Conservation (phyloP, 768 basidiomycete genomes). For the Serpula lacrymans region DNA sequence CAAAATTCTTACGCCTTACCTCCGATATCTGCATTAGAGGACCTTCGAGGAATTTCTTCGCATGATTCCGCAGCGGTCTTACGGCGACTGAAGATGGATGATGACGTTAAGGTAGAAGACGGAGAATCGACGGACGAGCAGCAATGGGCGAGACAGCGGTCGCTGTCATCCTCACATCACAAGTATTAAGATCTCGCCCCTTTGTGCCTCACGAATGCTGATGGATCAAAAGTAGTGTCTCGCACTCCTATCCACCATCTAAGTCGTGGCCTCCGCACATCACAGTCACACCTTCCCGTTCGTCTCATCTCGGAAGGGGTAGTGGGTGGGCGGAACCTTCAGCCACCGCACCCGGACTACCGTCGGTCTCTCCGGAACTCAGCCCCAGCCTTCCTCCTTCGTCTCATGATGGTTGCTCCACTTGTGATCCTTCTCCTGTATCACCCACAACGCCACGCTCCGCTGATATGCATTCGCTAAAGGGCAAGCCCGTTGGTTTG, state of each 20-base stretch:
- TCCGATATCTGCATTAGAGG: constrained; percentile 68
- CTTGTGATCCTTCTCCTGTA: constrained; percentile 49
- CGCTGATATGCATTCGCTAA: constrained; percentile 17
- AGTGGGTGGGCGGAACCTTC: neutral
- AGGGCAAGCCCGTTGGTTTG: constrained; percentile 12
- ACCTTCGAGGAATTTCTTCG: constrained; percentile 47
- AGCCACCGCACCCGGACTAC: constrained; percentile 5
- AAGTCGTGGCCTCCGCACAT: constrained; percentile 21
- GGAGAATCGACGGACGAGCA: constrained; percentile 23
- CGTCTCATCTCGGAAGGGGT: constrained; percentile 11
- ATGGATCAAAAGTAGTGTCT: constrained; percentile 11
- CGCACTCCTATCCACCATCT: constrained; percentile 15
- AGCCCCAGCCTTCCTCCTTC: constrained; percentile 30
- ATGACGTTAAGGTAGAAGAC: constrained; percentile 31
- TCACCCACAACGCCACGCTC: constrained; percentile 57
- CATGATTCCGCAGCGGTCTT: constrained; percentile 65
- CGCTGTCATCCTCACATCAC: constrained; percentile 37
- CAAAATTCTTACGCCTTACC: constrained; percentile 54
- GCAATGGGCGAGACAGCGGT: constrained; percentile 39
- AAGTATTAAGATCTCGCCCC: constrained; percentile 18
- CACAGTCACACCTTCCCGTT: constrained; percentile 6
- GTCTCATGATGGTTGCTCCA: constrained; percentile 43
- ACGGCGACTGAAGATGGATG: constrained; percentile 57
- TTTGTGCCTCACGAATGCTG: constrained; percentile 8
- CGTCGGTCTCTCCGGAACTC: constrained; percentile 15